Conservation (phyloP, 345 rosid species). For the Citropsis articulata region DNA sequence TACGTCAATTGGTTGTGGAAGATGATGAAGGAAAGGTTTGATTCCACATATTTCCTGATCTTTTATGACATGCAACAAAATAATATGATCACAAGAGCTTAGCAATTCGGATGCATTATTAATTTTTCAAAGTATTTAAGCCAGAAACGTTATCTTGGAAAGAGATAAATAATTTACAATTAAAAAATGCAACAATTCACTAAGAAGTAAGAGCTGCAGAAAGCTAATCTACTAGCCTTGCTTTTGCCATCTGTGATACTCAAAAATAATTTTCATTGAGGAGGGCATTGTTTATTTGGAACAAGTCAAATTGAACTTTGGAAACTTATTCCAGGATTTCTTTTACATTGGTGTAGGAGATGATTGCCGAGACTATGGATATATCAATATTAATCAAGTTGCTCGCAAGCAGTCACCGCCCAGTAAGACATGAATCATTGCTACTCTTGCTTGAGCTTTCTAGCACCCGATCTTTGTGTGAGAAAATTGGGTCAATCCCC, state of each 20-base stretch:
- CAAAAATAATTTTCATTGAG: neutral
- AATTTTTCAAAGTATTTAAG: neutral
- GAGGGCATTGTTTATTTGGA: neutral
- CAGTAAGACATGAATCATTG: conserved; percentile 49
- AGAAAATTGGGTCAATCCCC: conserved; percentile 54
- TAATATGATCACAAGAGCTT: neutral
- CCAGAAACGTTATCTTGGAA: neutral
- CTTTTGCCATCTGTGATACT: neutral
- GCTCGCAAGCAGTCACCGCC: conserved; percentile 65
- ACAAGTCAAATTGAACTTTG: neutral
- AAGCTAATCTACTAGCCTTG: too few relatives aligned
- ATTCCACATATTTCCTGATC: conserved; percentile 13
- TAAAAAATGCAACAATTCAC: too few relatives aligned
- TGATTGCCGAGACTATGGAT: conserved; percentile 45
- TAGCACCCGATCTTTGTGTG: conserved; percentile 37
- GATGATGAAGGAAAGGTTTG: conserved; percentile 66
- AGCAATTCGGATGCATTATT: neutral
- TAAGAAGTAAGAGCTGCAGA: too few relatives aligned
- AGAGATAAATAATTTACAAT: neutral
- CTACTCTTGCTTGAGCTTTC: conserved; percentile 73
- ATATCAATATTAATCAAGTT: conserved; percentile 47
- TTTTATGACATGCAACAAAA: neutral
- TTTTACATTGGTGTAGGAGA: conserved; percentile 48
- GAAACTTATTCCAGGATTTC: neutral
- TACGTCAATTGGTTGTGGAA: conserved; percentile 47